These are phyloP conservation scores for Amanita jacksonii DNA, from an alignment of 768 basidiomycete genomes.

Conservation along the genomic window DNA sequence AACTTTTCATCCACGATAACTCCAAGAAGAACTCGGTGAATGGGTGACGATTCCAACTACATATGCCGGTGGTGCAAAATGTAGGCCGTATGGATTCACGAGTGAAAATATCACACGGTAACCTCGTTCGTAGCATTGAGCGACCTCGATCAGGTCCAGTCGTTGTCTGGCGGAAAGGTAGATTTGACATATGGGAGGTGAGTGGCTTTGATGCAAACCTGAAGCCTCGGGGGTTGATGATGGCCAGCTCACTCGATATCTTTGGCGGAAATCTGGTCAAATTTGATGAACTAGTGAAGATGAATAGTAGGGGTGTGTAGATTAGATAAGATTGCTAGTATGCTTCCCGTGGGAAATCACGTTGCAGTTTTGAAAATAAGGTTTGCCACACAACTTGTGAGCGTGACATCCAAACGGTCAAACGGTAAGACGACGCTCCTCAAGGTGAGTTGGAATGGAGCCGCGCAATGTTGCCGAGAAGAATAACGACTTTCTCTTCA, in stretches of 20 bases:
- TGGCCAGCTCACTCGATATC: constrained; percentile 39
- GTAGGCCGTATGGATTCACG: constrained; percentile 30
- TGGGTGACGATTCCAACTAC: constrained; percentile 91
- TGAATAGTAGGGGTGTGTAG: constrained; percentile 19
- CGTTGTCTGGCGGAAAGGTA: constrained; percentile 73
- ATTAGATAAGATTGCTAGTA: constrained; percentile 23
- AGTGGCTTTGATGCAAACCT: background rate
- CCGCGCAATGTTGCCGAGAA: background rate
- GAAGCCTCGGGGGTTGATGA: background rate
- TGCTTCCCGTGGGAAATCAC: constrained; percentile 26
- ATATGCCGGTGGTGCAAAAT: constrained; percentile 93
- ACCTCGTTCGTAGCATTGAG: constrained; percentile 43
- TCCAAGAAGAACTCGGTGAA: constrained; percentile 63
- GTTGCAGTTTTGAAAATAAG: constrained; percentile 37
- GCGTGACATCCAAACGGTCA: too few relatives aligned
- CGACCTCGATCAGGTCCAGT: constrained; percentile 75
- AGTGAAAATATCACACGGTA: background rate
- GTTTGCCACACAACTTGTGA: constrained; percentile 28
- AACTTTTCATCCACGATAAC: constrained; percentile 8
- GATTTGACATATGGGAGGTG: constrained; percentile 84
- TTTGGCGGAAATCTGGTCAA: constrained; percentile 40
- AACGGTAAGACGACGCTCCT: constrained; percentile 33
- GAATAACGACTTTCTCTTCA: constrained; percentile 8
- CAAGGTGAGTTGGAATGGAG: constrained; percentile 27
- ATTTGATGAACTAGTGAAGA: constrained; percentile 12